Conservation (phyloP, 192 early-diverging fungal species). For the Geosiphon pyriformis region DNA sequence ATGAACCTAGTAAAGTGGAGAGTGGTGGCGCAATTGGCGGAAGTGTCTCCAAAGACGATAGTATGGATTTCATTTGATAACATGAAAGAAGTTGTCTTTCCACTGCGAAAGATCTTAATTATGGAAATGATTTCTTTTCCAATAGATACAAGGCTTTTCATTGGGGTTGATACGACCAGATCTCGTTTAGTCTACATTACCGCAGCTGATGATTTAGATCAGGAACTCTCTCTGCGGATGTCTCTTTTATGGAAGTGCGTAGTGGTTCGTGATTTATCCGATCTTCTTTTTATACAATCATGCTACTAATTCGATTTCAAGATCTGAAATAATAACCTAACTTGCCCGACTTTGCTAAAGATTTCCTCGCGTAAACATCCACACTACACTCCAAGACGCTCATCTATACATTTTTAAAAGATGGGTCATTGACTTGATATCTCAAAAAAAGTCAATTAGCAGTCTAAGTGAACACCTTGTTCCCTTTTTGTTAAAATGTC, state of each 20-base stretch:
- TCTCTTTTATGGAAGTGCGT: conserved; percentile 42
- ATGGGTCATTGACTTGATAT: conserved; percentile 84
- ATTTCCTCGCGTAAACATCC: conserved; percentile 76
- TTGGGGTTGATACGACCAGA: conserved; percentile 36
- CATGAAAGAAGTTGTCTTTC: not conserved
- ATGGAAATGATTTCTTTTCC: conserved; percentile 28
- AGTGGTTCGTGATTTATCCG: not conserved
- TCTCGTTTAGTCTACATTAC: conserved; percentile 37
- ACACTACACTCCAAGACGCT: conserved; percentile 79
- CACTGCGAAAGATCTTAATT: not conserved
- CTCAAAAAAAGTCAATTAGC: conserved; percentile 55
- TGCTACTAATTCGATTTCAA: too few species aligned
- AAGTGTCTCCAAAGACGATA: conserved; percentile 42
- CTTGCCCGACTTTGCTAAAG: too few species aligned
- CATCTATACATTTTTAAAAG: conserved; percentile 90
- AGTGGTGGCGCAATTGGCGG: conserved; percentile 44
- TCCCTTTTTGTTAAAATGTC: conserved; percentile 78
- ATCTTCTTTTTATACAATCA: conserved; percentile 50
- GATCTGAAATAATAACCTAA: too few species aligned
- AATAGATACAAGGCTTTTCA: conserved; percentile 30
- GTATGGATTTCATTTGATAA: conserved; percentile 17
- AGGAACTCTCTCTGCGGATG: conserved; percentile 53
- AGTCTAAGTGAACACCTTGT: conserved; percentile 82
- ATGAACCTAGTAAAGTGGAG: conserved; percentile 70
- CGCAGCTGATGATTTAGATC: conserved; percentile 40